Percentiles rank a stretch among this genome's conserved stretches.
Evolutionary conservation across 768 basidiomycete genomes (phyloP).

Genomic region (Lentinula lateritia): DNA sequence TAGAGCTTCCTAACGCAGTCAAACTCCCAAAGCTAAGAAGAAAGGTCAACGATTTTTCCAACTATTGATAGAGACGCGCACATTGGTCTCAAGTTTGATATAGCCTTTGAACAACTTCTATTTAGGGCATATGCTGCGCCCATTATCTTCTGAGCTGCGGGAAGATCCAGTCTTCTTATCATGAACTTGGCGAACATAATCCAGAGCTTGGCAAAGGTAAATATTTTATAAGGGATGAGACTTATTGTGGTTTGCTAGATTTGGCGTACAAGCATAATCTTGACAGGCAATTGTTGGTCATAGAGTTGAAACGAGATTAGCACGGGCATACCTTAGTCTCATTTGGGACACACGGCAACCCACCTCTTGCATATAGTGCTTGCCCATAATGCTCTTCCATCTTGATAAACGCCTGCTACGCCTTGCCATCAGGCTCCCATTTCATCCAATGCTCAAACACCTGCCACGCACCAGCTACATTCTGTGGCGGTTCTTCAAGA

Average conservation of each 20-base stretch:
- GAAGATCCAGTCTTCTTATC: slow-evolving; percentile 73
- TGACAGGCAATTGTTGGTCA: slow-evolving; percentile 21
- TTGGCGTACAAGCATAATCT: slow-evolving; percentile 86
- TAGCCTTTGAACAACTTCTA: slow-evolving; percentile 95
- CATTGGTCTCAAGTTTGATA: slow-evolving; percentile 89
- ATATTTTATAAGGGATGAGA: slow-evolving; percentile 92
- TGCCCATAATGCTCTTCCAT: slow-evolving; percentile 92
- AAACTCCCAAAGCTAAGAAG: slow-evolving; percentile 79
- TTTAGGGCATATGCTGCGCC: slow-evolving; percentile 94
- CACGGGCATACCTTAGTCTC: slow-evolving; percentile 70
- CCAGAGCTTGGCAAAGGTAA: slow-evolving; percentile 98
- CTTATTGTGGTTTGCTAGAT: slow-evolving; percentile 87
- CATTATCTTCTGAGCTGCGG: slow-evolving; percentile 82
- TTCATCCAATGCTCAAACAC: slow-evolving; percentile 99
- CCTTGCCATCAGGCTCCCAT: slow-evolving; percentile 99
- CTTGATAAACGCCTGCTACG: slow-evolving; percentile 99
- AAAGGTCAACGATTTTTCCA: neutral
- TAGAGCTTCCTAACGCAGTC: slow-evolving; percentile 89
- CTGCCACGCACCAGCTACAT: slow-evolving; percentile 92
- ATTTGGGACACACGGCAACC: slow-evolving; percentile 68
- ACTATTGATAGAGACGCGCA: slow-evolving; percentile 24
- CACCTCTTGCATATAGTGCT: slow-evolving; percentile 91
- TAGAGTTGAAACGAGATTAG: neutral
- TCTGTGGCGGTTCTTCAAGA: slow-evolving; percentile 93
- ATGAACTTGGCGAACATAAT: slow-evolving; percentile 90